Conservation (phyloP, 345 rosid species). For the Bruguiera sexangula region DNA sequence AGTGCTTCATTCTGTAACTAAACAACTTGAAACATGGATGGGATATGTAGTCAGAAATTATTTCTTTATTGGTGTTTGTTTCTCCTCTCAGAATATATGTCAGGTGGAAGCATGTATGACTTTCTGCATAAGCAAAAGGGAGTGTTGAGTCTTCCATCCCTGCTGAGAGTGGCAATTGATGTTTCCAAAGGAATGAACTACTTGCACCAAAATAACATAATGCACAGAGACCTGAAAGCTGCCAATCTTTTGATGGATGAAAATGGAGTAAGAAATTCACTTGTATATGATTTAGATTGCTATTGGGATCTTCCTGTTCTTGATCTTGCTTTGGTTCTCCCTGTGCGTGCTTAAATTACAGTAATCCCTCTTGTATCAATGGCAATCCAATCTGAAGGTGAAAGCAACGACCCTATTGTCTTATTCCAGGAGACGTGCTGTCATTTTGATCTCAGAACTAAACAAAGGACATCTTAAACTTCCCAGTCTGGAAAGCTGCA, state of each 20-base stretch:
- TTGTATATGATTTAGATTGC: slow-evolving; percentile 4
- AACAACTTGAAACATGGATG: background rate
- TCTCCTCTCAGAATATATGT: slow-evolving; percentile 50
- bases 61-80: slow-evolving; percentile 5
- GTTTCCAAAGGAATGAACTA: slow-evolving; percentile 67
- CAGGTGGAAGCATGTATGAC: slow-evolving; percentile 68
- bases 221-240: slow-evolving; percentile 61
- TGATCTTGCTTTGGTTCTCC: background rate
- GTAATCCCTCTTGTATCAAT: too few relatives aligned
- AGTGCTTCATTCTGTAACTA: background rate
- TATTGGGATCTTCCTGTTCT: background rate
- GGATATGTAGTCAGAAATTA: background rate
- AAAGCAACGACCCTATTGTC: too few relatives aligned
- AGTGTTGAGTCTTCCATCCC: slow-evolving; percentile 43
- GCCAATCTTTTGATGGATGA: slow-evolving; percentile 75
- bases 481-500: too few relatives aligned
- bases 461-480: too few relatives aligned
- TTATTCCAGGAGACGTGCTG: too few relatives aligned
- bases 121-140: slow-evolving; percentile 53
- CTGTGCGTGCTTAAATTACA: background rate
- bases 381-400: too few relatives aligned
- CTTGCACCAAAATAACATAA: slow-evolving; percentile 54
- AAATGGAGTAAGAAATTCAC: slow-evolving; percentile 48
- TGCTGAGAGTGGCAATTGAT: slow-evolving; percentile 62
- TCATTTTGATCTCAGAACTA: slow-evolving; percentile 2